Conservation (phyloP, 2,329 filamentous ascomycete species). For the Cladophialophora exuberans region DNA sequence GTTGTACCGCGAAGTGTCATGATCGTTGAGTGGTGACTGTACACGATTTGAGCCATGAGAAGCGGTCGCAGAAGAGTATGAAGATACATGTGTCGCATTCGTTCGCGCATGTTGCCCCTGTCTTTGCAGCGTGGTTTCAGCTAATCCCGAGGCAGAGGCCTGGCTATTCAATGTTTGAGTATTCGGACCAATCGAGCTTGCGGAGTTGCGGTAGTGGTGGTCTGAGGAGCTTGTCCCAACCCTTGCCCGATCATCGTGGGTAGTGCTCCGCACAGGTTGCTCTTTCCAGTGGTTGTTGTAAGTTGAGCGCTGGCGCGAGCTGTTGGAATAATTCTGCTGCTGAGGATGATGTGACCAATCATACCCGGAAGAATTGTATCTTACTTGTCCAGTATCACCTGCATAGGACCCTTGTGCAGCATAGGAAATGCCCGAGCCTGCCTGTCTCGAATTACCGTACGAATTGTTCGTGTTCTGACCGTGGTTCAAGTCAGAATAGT, state of each 20-base stretch:
- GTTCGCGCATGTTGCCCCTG: conserved; percentile 10
- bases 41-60: conserved; percentile 15
- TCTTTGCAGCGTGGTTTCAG: conserved; percentile 21
- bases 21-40: conserved; percentile 19
- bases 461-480: conserved; percentile 18
- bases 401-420: conserved; percentile 17
- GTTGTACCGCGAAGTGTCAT: conserved; percentile 5
- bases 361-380: conserved; percentile 25
- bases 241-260: conserved; percentile 18
- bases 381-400: conserved; percentile 14
- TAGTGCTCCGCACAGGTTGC: not conserved
- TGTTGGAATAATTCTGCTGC: conserved; percentile 18
- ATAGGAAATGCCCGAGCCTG: conserved; percentile 10
- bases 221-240: not conserved
- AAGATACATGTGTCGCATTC: not conserved
- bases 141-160: conserved; percentile 33
- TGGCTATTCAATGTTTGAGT: conserved; percentile 31
- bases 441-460: conserved; percentile 10
- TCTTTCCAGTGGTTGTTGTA: conserved; percentile 18
- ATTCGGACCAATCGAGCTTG: conserved; percentile 10
- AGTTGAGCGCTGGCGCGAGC: conserved; percentile 9
- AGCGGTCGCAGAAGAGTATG: not conserved
- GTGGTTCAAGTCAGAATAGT: conserved; percentile 24
- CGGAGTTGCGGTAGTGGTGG: conserved; percentile 12
- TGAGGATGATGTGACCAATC: conserved; percentile 25